Evolutionary conservation across 345 rosid genomes (phyloP).

Genomic region (Populus davidiana): DNA sequence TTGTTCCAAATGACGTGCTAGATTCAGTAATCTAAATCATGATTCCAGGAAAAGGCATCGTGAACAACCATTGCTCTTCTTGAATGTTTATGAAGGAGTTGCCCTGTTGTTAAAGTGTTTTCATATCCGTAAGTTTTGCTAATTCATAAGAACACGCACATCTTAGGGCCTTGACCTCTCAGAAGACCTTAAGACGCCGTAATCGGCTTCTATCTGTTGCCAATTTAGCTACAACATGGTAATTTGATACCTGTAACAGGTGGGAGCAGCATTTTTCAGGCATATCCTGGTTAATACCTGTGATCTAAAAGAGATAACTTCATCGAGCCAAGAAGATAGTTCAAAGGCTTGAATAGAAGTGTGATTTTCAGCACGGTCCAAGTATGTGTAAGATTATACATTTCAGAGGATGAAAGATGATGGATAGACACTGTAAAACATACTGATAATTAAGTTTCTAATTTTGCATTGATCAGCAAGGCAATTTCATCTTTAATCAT

Average conservation of each 20-base stretch:
- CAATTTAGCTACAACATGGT: slow-evolving; percentile 78
- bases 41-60: neutral
- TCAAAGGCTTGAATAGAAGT: neutral
- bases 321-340: neutral
- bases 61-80: neutral
- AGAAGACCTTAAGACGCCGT: slow-evolving; percentile 75
- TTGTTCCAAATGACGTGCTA: neutral
- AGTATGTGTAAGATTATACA: neutral
- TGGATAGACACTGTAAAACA: neutral
- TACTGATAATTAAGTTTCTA: neutral
- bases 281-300: neutral
- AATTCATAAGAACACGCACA: neutral
- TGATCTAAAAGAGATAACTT: neutral
- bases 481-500: neutral
- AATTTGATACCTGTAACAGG: slow-evolving; percentile 66
- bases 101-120: slow-evolving; percentile 93
- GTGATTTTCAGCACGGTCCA: neutral
- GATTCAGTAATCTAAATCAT: slow-evolving; percentile 7
- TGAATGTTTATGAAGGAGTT: slow-evolving; percentile 16
- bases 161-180: neutral
- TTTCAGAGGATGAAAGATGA: neutral
- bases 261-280: neutral
- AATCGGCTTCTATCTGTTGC: slow-evolving; percentile 66
- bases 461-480: neutral
- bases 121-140: slow-evolving; percentile 79